Evolutionary conservation across 495 filamentous ascomycete genomes (phyloP).

Genomic region (Xylaria acuta): DNA sequence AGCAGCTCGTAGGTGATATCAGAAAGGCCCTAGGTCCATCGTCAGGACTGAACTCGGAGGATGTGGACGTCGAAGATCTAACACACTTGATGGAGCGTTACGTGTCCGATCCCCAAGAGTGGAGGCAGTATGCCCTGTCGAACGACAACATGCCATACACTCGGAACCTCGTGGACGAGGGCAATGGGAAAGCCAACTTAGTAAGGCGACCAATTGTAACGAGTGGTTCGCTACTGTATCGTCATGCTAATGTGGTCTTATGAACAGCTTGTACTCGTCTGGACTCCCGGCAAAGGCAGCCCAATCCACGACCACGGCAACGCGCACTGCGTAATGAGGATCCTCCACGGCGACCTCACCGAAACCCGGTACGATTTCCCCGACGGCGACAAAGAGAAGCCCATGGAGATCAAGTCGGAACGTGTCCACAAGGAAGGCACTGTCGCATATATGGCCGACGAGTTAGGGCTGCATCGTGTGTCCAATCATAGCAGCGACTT

Average conservation of each 20-base stretch:
- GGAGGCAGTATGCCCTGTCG: slow-evolving; percentile 72
- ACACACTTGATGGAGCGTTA: slow-evolving; percentile 74
- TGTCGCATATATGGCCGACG: slow-evolving; percentile 85
- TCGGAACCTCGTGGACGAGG: slow-evolving; percentile 85
- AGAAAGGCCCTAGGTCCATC: slow-evolving; percentile 74
- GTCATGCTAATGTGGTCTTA: slow-evolving; percentile 8
- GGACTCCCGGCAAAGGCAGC: slow-evolving; percentile 85
- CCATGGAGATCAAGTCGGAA: slow-evolving; percentile 59
- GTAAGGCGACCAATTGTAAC: slow-evolving; percentile 51
- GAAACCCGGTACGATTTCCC: slow-evolving; percentile 86
- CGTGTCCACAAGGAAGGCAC: slow-evolving; percentile 64
- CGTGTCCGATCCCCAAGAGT: slow-evolving; percentile 67
- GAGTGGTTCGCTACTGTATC: neutral
- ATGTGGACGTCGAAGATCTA: slow-evolving; percentile 75
- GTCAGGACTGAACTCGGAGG: slow-evolving; percentile 78
- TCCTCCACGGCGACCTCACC: slow-evolving; percentile 76
- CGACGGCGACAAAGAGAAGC: slow-evolving; percentile 55
- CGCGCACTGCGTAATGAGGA: slow-evolving; percentile 75
- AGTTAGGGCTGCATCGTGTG: slow-evolving; percentile 84
- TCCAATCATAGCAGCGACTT: slow-evolving; percentile 75
- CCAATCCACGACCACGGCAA: slow-evolving; percentile 89
- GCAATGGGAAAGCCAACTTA: slow-evolving; percentile 90
- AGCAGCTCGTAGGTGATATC: slow-evolving; percentile 75
- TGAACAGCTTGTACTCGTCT: slow-evolving; percentile 81
- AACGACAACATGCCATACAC: slow-evolving; percentile 76